Evolutionary conservation across 495 filamentous ascomycete species (phyloP).

Genomic region (Xylaria scruposa): DNA sequence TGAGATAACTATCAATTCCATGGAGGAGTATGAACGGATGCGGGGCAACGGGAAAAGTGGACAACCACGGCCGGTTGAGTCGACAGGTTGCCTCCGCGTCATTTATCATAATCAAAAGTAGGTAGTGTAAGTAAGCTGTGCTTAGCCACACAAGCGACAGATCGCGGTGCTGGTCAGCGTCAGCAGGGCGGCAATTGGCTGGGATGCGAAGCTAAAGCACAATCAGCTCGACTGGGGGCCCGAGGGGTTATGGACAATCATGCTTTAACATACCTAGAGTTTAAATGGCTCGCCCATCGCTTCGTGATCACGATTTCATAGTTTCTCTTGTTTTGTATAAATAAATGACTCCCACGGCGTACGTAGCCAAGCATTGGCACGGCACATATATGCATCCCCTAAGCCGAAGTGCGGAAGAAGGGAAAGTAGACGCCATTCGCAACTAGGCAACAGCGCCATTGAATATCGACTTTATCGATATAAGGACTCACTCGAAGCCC

Average conservation of each 20-base stretch:
- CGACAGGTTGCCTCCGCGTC: constrained; percentile 14
- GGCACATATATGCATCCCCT: neutral
- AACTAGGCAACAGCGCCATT: neutral
- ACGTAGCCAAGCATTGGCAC: constrained; percentile 2
- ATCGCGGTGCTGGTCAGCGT: constrained; percentile 6
- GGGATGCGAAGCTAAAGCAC: constrained; percentile 10
- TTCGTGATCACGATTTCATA: neutral
- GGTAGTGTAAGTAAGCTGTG: constrained; percentile 7
- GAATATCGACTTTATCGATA: neutral
- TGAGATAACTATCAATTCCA: neutral
- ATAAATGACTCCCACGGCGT: constrained; percentile 13
- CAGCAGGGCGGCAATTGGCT: constrained; percentile 24
- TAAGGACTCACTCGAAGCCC: neutral
- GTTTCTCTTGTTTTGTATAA: neutral
- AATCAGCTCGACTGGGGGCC: constrained; percentile 16
- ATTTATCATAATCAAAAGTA: neutral
- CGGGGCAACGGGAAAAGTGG: neutral
- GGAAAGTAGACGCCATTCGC: neutral
- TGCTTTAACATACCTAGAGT: neutral
- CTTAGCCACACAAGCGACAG: constrained; percentile 6
- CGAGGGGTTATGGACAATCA: neutral
- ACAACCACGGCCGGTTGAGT: neutral
- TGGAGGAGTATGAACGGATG: neutral
- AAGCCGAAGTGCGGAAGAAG: constrained; percentile 5
- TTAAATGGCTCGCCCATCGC: constrained; percentile 8